A percentile compares a stretch with the other conserved stretches of the same genome.
Evolutionary conservation across 2,329 filamentous ascomycete species (phyloP).

Genomic region (Hypoxylon sp.): DNA sequence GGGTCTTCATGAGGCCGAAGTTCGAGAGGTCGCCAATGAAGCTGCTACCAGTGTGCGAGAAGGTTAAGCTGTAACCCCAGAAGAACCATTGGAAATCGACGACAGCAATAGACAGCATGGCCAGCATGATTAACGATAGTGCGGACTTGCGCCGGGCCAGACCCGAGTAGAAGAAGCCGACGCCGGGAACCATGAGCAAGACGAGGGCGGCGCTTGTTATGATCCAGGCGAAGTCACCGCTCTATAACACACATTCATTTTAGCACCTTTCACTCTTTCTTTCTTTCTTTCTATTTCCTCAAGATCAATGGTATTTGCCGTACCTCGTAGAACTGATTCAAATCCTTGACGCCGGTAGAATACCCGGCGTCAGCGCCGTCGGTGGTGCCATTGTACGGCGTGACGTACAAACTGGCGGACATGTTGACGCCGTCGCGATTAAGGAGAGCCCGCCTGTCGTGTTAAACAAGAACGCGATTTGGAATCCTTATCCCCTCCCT

Average conservation of each 20-base stretch:
- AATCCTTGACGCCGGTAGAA: conserved; percentile 69
- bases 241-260: conserved; percentile 59
- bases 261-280: conserved; percentile 23
- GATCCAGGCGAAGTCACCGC: conserved; percentile 87
- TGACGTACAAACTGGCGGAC: conserved; percentile 50
- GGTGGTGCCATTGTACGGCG: conserved; percentile 64
- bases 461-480: conserved; percentile 16
- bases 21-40: conserved; percentile 86
- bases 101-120: conserved; percentile 83
- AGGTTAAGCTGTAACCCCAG: conserved; percentile 90
- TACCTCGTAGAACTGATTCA: conserved; percentile 89
- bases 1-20: conserved; percentile 83
- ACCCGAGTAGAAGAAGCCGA: conserved; percentile 95
- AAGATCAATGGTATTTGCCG: conserved; percentile 45
- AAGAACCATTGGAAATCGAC: conserved; percentile 96
- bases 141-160: conserved; percentile 91
- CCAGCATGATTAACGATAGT: conserved; percentile 86
- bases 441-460: conserved; percentile 12
- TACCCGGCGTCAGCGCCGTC: conserved; percentile 65
- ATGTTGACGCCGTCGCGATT: conserved; percentile 42
- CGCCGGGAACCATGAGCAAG: conserved; percentile 91
- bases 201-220: conserved; percentile 82
- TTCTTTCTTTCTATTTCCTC: neutral
- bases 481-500: conserved; percentile 19
- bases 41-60: conserved; percentile 81